These are phyloP conservation scores for Xerocomus potaroensis DNA, from an alignment of 768 basidiomycete genomes.

Conservation along the genomic window DNA sequence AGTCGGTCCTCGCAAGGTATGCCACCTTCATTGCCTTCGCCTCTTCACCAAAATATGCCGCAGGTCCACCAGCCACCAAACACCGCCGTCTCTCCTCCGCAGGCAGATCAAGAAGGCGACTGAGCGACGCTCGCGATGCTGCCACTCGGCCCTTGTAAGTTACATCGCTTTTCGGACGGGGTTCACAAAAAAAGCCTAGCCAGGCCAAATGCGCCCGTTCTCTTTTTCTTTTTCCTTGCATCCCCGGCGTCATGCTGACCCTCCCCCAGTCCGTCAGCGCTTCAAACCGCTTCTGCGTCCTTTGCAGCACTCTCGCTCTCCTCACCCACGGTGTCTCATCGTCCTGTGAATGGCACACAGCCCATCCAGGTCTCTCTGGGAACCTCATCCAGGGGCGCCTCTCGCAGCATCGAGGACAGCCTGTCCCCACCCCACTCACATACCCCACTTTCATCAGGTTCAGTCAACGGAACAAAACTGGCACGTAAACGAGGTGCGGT, in stretches of 20 bases:
- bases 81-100: conserved; percentile 71
- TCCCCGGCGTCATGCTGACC: conserved; percentile 7
- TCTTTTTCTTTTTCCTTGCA: neutral
- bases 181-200: too few species aligned
- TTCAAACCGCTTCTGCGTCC: conserved; percentile 37
- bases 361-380: conserved; percentile 7
- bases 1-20: conserved; percentile 15
- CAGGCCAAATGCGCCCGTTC: too few species aligned
- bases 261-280: conserved; percentile 29
- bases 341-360: conserved; percentile 7
- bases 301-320: conserved; percentile 41
- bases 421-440: conserved; percentile 10
- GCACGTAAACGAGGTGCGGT: conserved; percentile 80
- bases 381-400: neutral
- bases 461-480: conserved; percentile 30
- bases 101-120: conserved; percentile 62
- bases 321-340: conserved; percentile 34
- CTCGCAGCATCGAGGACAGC: conserved; percentile 17
- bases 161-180: too few species aligned
- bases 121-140: conserved; percentile 79
- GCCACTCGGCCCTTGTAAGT: conserved; percentile 71
- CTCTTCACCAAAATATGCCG: conserved; percentile 18
- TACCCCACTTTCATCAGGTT: conserved; percentile 2
- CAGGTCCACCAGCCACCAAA: conserved; percentile 30
- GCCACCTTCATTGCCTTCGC: too few species aligned